Evolutionary conservation across 192 early-diverging fungal genomes (phyloP).

Genomic region (Backusella australiensis): DNA sequence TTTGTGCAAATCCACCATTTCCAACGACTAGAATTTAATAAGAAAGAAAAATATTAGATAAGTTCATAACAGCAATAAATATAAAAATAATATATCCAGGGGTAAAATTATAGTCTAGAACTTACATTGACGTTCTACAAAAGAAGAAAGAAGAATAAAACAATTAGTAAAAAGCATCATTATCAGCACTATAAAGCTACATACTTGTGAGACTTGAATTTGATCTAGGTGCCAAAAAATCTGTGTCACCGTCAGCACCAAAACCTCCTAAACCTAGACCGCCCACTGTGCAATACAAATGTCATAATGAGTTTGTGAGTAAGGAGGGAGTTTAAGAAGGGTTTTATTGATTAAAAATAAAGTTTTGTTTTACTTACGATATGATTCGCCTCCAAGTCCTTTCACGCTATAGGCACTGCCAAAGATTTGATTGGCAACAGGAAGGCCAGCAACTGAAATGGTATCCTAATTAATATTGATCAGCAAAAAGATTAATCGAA

Average conservation of each 20-base stretch:
- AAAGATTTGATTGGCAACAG: conserved; percentile 23
- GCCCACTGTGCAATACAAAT: conserved; percentile 9
- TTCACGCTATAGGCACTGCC: conserved; percentile 26
- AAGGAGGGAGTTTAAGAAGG: not conserved
- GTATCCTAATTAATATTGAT: conserved; percentile 16
- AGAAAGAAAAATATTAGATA: not conserved
- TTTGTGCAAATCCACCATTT: conserved; percentile 24
- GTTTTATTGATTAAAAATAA: not conserved
- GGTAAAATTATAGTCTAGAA: not conserved
- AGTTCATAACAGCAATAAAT: not conserved
- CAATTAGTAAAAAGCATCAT: not conserved
- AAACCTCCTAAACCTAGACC: conserved; percentile 29
- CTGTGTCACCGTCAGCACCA: conserved; percentile 6
- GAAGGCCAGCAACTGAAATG: conserved; percentile 19
- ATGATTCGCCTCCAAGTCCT: conserved; percentile 6
- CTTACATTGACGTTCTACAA: conserved; percentile 23
- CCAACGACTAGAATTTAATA: not conserved
- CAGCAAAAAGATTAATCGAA: not conserved
- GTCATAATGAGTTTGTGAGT: not conserved
- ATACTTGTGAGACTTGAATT: conserved; percentile 3
- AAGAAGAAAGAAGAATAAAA: not conserved
- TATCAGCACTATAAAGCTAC: not conserved
- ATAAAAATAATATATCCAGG: not conserved
- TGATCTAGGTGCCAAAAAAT: conserved; percentile 20
- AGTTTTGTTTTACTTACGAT: not conserved